A percentile compares a stretch with the other conserved stretches of the same genome.
Conservation (phyloP, 1,284 basidiomycete species). For the Papiliotrema nemorosa region DNA sequence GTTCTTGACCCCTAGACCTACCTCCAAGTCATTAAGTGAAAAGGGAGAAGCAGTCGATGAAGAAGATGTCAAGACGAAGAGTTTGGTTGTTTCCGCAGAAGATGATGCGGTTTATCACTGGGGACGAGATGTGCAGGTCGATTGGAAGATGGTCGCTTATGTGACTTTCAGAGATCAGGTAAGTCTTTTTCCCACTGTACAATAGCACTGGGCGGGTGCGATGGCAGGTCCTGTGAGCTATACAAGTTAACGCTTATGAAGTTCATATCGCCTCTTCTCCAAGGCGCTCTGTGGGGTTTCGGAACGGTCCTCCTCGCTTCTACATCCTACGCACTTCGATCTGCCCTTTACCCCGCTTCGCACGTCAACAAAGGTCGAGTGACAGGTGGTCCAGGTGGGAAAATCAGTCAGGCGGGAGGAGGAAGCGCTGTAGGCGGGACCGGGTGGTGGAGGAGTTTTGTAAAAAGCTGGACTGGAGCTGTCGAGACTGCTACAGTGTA, state of each 20-base stretch:
- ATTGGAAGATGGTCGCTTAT: constrained; percentile 40
- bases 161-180: constrained; percentile 48
- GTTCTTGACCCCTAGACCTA: constrained; percentile 27
- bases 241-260: no score
- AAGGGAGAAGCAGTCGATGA: constrained; percentile 8
- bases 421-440: constrained; percentile 30
- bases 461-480: constrained; percentile 29
- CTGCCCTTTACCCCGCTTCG: constrained; percentile 31
- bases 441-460: constrained; percentile 35
- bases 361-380: constrained; percentile 31
- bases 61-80: constrained; percentile 15
- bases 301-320: constrained; percentile 28
- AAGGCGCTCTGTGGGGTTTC: constrained; percentile 47
- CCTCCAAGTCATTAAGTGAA: constrained; percentile 5
- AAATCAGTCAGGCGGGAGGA: constrained; percentile 21
- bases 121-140: constrained; percentile 39
- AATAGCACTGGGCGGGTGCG: no score
- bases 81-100: constrained; percentile 25
- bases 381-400: constrained; percentile 31
- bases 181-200: constrained; percentile 13
- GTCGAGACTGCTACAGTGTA: constrained; percentile 26
- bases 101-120: constrained; percentile 40
- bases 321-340: constrained; percentile 22
- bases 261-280: constrained; percentile 38
- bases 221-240: no score